Base-by-base conservation (phyloP, 179 eudicot species). In the Silene coronaria region DNA sequence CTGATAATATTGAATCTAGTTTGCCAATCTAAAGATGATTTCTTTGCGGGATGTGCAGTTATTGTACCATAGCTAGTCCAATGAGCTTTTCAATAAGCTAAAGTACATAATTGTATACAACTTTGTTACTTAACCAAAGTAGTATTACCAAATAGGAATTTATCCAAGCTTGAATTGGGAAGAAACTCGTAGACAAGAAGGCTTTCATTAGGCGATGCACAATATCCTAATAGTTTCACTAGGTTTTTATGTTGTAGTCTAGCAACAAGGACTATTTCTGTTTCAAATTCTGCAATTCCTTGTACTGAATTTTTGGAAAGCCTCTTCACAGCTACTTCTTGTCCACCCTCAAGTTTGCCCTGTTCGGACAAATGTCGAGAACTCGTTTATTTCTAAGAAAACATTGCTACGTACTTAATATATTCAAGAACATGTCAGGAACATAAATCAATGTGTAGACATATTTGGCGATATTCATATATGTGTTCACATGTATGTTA, bases 1-100 rank as follows among this genome's bases (percentile, higher is more conserved):
- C 61, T 63, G 23, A 85, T 82, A 21, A 87, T 85, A 27, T 22
- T 77, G 61, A 70, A 76, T 9, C 87, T 83, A 46, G 36, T 83
- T 6, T 67, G 65, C 90, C 88, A 87, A 68, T 80, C 87, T 27
- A 87, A 46, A 22, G 63, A 36, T 7, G 21, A 74, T 62, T 67
- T 63, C 48, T 72, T 53, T 3, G 5, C 26, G 38, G 68, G 32
- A 72, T 84, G 83, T 84, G 69, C 38, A 32, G 10, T 14, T 23
- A 1, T 0, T 14, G 13, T 23, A 30, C 12, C 14, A 22, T 32
- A 32, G 6, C 38, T 23, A 16, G 28, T 21, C 17, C 70, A 5
- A 1, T 38, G 26, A 67, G 17, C 23, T 42, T 22, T 4, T 30
- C 19, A 23, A 6, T 23, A 7, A 69, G 28, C 34, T 10, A 22